Evolutionary conservation across 2,329 filamentous ascomycete species (phyloP).

Genomic region (Fusarium nurragi): DNA sequence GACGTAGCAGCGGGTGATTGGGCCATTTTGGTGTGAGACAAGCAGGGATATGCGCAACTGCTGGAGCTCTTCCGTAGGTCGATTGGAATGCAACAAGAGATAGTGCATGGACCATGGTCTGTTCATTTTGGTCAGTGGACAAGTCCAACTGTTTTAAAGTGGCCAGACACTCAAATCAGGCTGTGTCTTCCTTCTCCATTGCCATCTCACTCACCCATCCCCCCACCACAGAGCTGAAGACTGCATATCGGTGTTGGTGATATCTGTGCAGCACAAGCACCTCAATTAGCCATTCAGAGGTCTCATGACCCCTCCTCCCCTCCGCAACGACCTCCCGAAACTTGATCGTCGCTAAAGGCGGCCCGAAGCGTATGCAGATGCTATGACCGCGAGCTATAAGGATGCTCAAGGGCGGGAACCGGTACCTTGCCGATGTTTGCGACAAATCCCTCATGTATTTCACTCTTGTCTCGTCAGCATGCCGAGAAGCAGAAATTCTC

Average conservation of each 20-base stretch:
- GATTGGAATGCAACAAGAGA: background rate
- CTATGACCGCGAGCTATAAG: slow-evolving; percentile 5
- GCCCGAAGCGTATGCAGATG: background rate
- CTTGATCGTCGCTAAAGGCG: background rate
- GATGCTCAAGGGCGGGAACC: background rate
- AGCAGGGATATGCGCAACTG: too few relatives aligned
- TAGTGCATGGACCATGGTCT: too few relatives aligned
- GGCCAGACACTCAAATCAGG: background rate
- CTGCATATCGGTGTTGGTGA: slow-evolving; percentile 19
- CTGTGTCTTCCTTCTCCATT: background rate
- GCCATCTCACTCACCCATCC: background rate
- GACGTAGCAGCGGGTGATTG: slow-evolving; percentile 7
- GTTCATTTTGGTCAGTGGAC: too few relatives aligned
- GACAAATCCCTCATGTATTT: background rate
- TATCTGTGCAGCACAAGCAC: slow-evolving; percentile 1
- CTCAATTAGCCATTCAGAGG: background rate
- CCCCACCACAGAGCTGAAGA: background rate
- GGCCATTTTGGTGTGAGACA: slow-evolving; percentile 10
- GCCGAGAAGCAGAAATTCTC: background rate
- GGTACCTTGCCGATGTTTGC: background rate
- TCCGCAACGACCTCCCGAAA: too few relatives aligned
- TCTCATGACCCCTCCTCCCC: slow-evolving; percentile 8
- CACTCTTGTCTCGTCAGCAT: background rate
- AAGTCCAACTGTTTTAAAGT: background rate
- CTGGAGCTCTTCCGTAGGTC: too few relatives aligned